Evolutionary conservation across 192 early-diverging fungal species (phyloP).

Genomic region (Lunasporangiospora selenospora): DNA sequence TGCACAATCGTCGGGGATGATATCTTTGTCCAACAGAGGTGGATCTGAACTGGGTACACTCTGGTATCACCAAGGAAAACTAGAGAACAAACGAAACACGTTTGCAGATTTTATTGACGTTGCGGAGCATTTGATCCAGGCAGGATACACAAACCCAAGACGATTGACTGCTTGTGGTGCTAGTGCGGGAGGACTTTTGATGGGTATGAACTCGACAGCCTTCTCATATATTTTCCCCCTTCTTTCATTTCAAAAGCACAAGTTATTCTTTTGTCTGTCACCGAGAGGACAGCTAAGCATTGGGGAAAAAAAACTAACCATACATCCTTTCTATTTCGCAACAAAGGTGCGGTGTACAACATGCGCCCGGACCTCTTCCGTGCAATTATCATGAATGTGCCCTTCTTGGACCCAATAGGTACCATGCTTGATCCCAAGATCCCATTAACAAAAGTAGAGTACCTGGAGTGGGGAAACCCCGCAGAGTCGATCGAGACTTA

Average conservation of each 20-base stretch:
- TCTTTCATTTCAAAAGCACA: neutral
- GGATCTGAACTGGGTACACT: conserved; percentile 77
- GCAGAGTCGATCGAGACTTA: conserved; percentile 56
- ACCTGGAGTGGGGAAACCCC: conserved; percentile 82
- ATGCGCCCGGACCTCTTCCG: conserved; percentile 71
- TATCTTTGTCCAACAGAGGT: conserved; percentile 68
- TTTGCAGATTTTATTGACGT: conserved; percentile 76
- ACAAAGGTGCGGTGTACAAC: conserved; percentile 48
- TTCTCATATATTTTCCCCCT: neutral
- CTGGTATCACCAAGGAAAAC: conserved; percentile 83
- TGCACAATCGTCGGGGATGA: too few relatives aligned
- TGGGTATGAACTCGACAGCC: conserved; percentile 50
- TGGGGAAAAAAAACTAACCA: neutral
- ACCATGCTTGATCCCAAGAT: conserved; percentile 80
- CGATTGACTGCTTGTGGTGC: conserved; percentile 71
- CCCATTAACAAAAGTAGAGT: conserved; percentile 75
- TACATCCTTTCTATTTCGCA: neutral
- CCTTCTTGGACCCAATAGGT: conserved; percentile 88
- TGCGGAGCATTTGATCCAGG: conserved; percentile 66
- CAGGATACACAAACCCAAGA: conserved; percentile 58
- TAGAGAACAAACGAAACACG: conserved; percentile 74
- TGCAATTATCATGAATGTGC: conserved; percentile 77
- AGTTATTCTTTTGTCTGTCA: neutral
- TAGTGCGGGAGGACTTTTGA: conserved; percentile 81
- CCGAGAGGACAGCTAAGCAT: neutral